Evolutionary conservation across 345 rosid genomes (phyloP).

Genomic region (Hevea brasiliensis): DNA sequence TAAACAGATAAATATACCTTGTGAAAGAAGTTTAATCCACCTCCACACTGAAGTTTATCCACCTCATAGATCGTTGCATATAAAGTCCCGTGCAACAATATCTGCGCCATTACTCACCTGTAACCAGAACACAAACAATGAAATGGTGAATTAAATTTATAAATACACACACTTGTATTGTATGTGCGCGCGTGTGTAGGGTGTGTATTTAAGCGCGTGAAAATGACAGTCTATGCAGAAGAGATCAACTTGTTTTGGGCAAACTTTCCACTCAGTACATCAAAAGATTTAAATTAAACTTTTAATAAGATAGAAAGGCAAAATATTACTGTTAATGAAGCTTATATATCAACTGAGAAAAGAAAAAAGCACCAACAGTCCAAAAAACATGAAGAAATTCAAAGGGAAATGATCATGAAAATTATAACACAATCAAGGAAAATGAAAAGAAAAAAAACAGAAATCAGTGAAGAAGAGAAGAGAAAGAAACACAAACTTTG

Average conservation of each 20-base stretch:
- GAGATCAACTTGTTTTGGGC: neutral
- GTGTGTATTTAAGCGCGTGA: neutral
- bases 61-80: conserved; percentile 91
- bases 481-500: neutral
- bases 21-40: conserved; percentile 53
- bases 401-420: neutral
- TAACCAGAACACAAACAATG: neutral
- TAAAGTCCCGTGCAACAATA: conserved; percentile 74
- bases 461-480: neutral
- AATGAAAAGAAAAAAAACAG: neutral
- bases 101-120: conserved; percentile 68
- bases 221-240: neutral
- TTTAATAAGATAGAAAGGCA: no score
- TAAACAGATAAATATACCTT: conserved; percentile 41
- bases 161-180: neutral
- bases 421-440: neutral
- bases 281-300: no score
- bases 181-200: no score
- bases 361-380: no score
- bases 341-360: no score
- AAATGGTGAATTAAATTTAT: neutral
- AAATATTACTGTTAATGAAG: no score
- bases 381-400: neutral
- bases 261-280: neutral
- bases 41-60: conserved; percentile 51